These are phyloP conservation scores for Picea abies DNA, from an alignment of 83 land plant genomes.

Conservation along the genomic window DNA sequence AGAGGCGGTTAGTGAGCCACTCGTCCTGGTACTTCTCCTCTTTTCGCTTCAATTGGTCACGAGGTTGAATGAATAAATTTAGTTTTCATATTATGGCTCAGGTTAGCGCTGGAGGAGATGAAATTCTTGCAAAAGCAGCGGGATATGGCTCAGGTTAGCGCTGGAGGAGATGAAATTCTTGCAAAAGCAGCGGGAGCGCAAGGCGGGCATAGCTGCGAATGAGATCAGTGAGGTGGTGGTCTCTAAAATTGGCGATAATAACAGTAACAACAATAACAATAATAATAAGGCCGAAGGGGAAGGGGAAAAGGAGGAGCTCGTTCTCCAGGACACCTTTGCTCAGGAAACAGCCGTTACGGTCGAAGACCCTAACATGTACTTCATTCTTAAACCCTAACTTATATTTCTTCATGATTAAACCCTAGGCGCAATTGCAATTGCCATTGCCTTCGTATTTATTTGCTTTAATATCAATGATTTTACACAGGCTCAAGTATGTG, in stretches of 20 bases:
- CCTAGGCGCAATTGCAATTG: not conserved
- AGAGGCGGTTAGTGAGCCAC: not conserved
- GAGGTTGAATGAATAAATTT: slow-evolving; percentile 9
- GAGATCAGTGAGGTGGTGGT: slow-evolving; percentile 11
- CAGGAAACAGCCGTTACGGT: slow-evolving; percentile 97
- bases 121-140: too few relatives aligned
- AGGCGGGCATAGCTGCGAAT: slow-evolving; percentile 58
- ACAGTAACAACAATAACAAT: not conserved
- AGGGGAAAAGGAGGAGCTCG: slow-evolving; percentile 92
- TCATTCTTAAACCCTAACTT: slow-evolving; percentile 69
- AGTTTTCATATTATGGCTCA: slow-evolving; percentile 5
- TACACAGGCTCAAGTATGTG: slow-evolving; percentile 80
- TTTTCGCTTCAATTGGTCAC: not conserved
- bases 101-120: slow-evolving; percentile 82
- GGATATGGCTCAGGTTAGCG: slow-evolving; percentile 45
- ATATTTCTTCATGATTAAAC: slow-evolving; percentile 29
- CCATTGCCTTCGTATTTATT: not conserved
- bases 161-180: slow-evolving; percentile 86
- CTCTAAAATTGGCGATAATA: slow-evolving; percentile 10
- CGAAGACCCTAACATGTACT: slow-evolving; percentile 98
- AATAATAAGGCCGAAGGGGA: slow-evolving; percentile 54
- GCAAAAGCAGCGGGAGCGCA: slow-evolving; percentile 84
- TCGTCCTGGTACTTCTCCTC: not conserved
- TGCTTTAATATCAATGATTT: not conserved
- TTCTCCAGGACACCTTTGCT: slow-evolving; percentile 97